Percentiles rank a stretch among this genome's conserved stretches.
These are phyloP conservation scores for Raphanus raphanistrum DNA, from an alignment of 345 rosid genomes.

Conservation along the genomic window DNA sequence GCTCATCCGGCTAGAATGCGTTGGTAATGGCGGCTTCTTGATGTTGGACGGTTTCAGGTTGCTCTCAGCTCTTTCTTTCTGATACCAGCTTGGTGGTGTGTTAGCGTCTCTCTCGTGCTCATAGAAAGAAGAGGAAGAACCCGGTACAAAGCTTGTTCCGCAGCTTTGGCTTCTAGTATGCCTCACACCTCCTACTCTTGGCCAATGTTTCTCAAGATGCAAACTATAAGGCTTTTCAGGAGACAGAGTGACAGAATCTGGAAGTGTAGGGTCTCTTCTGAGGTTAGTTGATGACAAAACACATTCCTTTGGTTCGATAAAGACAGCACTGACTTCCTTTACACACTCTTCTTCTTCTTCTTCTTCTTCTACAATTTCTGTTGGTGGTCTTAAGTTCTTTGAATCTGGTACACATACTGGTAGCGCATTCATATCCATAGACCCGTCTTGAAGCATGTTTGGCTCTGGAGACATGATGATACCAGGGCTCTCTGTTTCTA, in stretches of 20 bases:
- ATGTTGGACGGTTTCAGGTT: conserved; percentile 37
- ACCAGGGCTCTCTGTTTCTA: conserved; percentile 50
- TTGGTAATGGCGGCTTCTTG: conserved; percentile 31
- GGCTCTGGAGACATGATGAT: conserved; percentile 36
- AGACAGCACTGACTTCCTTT: conserved; percentile 20
- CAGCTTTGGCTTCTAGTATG: conserved; percentile 70
- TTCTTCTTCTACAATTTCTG: conserved; percentile 29
- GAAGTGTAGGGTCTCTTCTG: conserved; percentile 42
- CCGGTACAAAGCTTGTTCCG: conserved; percentile 48
- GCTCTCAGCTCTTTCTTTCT: conserved; percentile 47
- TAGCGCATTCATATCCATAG: background rate
- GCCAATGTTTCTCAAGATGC: conserved; percentile 37
- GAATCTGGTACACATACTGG: conserved; percentile 30
- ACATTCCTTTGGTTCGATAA: conserved; percentile 35
- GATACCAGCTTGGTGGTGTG: conserved; percentile 44
- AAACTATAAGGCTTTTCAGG: conserved; percentile 44
- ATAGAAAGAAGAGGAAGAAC: conserved; percentile 32
- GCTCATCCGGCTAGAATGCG: conserved; percentile 28
- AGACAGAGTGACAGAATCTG: conserved; percentile 38
- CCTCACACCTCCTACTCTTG: conserved; percentile 42
- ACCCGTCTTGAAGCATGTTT: conserved; percentile 5
- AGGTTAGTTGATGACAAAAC: conserved; percentile 46
- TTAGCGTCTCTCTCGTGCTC: conserved; percentile 44
- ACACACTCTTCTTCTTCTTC: conserved; percentile 25
- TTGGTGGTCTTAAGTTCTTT: conserved; percentile 19